These are phyloP conservation scores for Castanea mollissima DNA, from an alignment of 306 rosid species.

Conservation along the genomic window DNA sequence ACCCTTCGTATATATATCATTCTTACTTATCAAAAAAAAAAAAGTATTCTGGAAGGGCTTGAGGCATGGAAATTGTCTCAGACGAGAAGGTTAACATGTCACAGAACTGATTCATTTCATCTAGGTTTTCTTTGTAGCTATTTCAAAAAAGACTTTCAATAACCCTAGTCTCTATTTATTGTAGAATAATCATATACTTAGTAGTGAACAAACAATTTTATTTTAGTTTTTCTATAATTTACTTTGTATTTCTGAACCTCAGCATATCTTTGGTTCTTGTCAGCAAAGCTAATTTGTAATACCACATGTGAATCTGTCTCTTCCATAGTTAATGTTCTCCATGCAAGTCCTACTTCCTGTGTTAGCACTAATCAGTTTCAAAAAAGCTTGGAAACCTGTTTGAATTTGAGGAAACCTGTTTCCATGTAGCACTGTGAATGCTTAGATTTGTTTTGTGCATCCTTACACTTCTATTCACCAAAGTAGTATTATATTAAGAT, in stretches of 20 bases:
- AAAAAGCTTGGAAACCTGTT: background rate
- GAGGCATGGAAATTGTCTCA: background rate
- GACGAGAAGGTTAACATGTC: background rate
- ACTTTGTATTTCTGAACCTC: background rate
- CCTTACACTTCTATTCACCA: background rate
- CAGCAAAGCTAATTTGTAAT: background rate
- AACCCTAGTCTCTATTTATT: background rate
- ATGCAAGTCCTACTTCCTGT: background rate
- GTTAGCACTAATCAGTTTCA: background rate
- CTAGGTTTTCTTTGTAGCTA: background rate
- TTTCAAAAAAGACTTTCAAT: conserved; percentile 5
- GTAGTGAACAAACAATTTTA: background rate
- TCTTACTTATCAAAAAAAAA: too few relatives aligned
- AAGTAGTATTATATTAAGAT: background rate
- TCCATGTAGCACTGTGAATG: background rate
- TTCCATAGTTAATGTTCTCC: background rate
- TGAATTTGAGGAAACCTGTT: background rate
- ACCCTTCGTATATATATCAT: too few relatives aligned
- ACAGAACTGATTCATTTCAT: background rate
- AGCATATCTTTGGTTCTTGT: background rate
- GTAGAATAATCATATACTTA: background rate
- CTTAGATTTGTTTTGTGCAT: background rate
- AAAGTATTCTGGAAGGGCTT: background rate
- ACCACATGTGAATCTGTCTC: background rate
- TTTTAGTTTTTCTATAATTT: background rate